phyloP scores from a whole-genome alignment of 768 basidiomycete genomes.

The Lactarius psammicola region DNA sequence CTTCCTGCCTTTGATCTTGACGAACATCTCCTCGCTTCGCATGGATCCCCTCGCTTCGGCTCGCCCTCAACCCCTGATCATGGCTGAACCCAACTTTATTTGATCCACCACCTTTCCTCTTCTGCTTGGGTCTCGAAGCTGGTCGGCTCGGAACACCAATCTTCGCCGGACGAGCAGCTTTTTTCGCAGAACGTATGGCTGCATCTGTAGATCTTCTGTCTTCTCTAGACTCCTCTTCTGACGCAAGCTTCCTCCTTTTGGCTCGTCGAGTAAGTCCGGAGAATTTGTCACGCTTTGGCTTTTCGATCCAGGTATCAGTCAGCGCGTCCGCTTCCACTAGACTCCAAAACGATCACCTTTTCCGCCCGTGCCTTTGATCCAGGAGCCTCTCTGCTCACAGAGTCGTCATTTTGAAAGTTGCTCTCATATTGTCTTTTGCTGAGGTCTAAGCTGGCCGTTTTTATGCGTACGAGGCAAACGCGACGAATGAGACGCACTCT shows the following conservation, averaged over 20 bases:
- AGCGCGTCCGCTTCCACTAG: neutral
- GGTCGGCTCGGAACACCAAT: constrained; percentile 56
- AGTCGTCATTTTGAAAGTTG: constrained; percentile 41
- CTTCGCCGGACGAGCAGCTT: constrained; percentile 66
- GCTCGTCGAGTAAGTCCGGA: constrained; percentile 82
- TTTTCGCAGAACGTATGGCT: constrained; percentile 87
- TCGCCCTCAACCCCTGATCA: constrained; percentile 52
- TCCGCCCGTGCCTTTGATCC: constrained; percentile 36
- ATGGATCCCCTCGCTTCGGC: constrained; percentile 56
- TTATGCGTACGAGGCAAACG: constrained; percentile 8
- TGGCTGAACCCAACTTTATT: constrained; percentile 51
- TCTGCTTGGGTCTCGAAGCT: constrained; percentile 30
- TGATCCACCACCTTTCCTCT: constrained; percentile 26
- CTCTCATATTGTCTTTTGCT: constrained; percentile 76
- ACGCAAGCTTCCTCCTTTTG: constrained; percentile 84
- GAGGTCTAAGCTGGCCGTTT: constrained; percentile 46
- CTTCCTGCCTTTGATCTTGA: constrained; percentile 50
- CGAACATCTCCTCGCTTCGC: constrained; percentile 58
- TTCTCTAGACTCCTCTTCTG: constrained; percentile 73
- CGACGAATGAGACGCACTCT: constrained; percentile 50
- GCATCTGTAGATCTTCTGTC: constrained; percentile 58
- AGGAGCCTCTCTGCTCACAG: constrained; percentile 39
- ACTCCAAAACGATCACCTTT: constrained; percentile 30
- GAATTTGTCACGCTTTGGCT: constrained; percentile 77
- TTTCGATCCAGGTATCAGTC: constrained; percentile 14